Evolutionary conservation across 2,329 filamentous ascomycete species (phyloP), one percentile per base, ranked within the genome.

Genomic region (Aaosphaeria pasadenensis): DNA sequence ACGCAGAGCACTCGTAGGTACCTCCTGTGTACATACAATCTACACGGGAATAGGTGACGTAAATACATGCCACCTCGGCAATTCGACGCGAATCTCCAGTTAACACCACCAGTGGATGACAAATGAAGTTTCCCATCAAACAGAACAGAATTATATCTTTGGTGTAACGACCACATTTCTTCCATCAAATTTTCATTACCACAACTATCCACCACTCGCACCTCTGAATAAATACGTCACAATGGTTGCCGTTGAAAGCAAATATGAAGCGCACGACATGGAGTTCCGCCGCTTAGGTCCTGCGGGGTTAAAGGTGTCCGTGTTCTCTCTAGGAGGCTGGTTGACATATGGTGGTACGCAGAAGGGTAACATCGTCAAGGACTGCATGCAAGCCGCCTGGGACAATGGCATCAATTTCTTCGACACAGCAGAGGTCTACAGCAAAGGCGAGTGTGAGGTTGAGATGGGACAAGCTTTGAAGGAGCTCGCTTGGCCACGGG

Each of bases 381-480:
- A 79, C 43, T 76, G 73, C 58, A 70, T 79, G 63, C 66, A 78
- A 49, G 68, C 74, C 13, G 76, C 76, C 1, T 79, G 74, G 72
- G 63, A 75, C 55, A 59, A 77, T 48, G 76, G 76, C 47, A 74
- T 77, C 62, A 77, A 78, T 63, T 76, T 76, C 63, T 75, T 74
- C 56, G 72, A 77, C 51, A 77, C 75, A 7, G 75, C 75, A n/a
- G 75, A 78, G 60, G 60, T 69, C 32, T 85, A 84, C 59, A 73
- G 77, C 52, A 78, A 71, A 5, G 83, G 84, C 49, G 75, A 84
- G 60, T 84, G 80, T 28, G 84, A 87, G 64, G 71, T 82, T 42
- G 80, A 83, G 55, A 86, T 77, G 75, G 76, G 76, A 38, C 60
- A 74, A 42, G 72, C 73, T 44, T 69, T 77, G 48, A 75, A 76